Evolutionary conservation across 129 eudicot species (phyloP), one percentile per base, ranked within the genome.

Genomic region (Silybum marianum): DNA sequence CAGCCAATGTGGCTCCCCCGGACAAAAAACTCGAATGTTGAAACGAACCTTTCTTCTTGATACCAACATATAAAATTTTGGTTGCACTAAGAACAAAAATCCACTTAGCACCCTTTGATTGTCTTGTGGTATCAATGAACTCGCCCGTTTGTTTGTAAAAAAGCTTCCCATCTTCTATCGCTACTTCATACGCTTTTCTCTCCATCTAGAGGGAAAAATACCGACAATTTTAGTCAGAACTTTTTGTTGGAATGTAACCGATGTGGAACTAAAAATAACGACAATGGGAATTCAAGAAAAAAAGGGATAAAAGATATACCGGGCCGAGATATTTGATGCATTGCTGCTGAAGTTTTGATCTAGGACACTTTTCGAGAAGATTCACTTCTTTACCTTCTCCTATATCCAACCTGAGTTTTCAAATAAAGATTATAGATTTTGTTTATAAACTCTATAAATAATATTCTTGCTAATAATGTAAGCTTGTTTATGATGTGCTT

Each of bases 241-340:
- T 39, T 9, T 28, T 28, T 28, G 44, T 39, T 39, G 2, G 9
- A 39, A 9, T 39, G 3, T 42, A 10, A 12, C 48, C 13, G 14
- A 42, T 9, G 10, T 42, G 54, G 54, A 13, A 44, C 54, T 58
- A 58, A n/a, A 18, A 58, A 6, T 46, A 30, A 67, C 6, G 34
- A 39, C 44, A 65, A 76, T 4, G 51, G 21, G 23, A 39, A 42
- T 36, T 68, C 22, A 32, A 76, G 72, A 38, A 76, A 38, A 76
- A 69, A 69, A 0, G 9, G 42, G 44, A 3, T 24, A 32, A 71
- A 66, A 39, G 54, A 25, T 91, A 7, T 83, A 96, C 99, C 80
- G 98, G 99, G 26, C 98, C 99, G 65, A 96, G 98, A 84, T 96
- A 96, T 76, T 86, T 93, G 85, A 96, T 96, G 91, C 99, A 96